These are phyloP conservation scores for Kurtzmaniella quercitrusa DNA, from an alignment of 1,139 yeast genomes.

Conservation along the genomic window DNA sequence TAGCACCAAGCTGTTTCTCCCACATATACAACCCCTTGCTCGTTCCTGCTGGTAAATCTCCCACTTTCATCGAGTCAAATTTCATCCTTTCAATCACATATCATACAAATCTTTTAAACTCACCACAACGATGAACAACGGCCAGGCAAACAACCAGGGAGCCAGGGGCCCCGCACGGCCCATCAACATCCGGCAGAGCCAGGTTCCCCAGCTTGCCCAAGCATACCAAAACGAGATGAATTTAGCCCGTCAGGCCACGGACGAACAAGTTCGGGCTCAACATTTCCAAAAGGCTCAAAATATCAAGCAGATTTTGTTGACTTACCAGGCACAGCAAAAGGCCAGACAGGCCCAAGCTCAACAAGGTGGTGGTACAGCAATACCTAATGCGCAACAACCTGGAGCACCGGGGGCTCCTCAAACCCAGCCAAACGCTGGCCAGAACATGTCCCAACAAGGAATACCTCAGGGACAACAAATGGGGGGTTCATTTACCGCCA, in stretches of 20 bases:
- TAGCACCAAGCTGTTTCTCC: too few relatives aligned
- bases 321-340: conserved; percentile 39
- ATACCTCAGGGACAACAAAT: conserved; percentile 3
- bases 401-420: conserved; percentile 14
- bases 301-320: conserved; percentile 47
- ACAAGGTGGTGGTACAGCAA: conserved; percentile 7
- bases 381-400: conserved; percentile 20
- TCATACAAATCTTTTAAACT: neutral
- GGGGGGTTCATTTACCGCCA: neutral
- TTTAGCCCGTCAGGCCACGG: conserved; percentile 51
- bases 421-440: conserved; percentile 12
- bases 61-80: too few relatives aligned
- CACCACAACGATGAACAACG: conserved; percentile 9
- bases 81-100: too few relatives aligned
- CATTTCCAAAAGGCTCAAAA: conserved; percentile 66
- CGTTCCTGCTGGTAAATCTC: too few relatives aligned
- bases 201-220: conserved; percentile 58
- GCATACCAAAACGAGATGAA: conserved; percentile 59
- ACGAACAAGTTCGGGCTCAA: conserved; percentile 64
- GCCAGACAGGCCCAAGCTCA: conserved; percentile 22
- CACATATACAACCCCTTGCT: too few relatives aligned
- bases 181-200: conserved; percentile 45
- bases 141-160: conserved; percentile 2
- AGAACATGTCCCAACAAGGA: conserved; percentile 9
- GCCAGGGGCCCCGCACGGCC: conserved; percentile 12